Base-by-base conservation (phyloP, 768 basidiomycete species). In the Mycena haematopus region DNA sequence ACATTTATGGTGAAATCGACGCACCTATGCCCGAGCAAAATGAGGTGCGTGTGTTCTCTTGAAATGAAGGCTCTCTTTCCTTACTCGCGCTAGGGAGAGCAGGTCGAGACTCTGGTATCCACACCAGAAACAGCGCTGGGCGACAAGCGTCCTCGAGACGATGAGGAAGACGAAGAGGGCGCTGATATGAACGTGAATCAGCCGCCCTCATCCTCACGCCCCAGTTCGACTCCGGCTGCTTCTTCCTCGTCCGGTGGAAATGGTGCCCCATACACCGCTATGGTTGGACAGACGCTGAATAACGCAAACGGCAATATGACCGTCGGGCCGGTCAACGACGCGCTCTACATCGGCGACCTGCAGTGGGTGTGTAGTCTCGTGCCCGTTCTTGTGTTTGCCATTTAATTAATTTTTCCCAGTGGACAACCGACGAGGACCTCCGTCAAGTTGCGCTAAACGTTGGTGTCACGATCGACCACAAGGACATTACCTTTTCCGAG, bases 341-440 rank as follows among this genome's bases (percentile, higher is more conserved):
- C 91, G 54, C 73, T 95, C 76, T 95, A 94, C 73, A 86, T 96
- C 69, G 92, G 92, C 29, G 94, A 96, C 77, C 75, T 96, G 71
- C 91, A 96, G 86, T 96, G 94, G 94, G 94, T 95, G 74, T 77
- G 93, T 89, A 77, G 63, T 68, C 72, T 72, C 70, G 69, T 64
- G 58, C 74, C 78, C 76, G 80, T 71, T 79, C 74, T 60, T 19
- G 61, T 44, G 63, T 64, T 64, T 66, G 17, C 60, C 52, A 62
- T 64, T 68, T 62, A 51, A 31, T 25, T 71, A 29, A 11, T 44
- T 44, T 29, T 68, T 62, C 71, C 50, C 78, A 99, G 96, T 99
- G 93, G 93, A 97, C 96, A 56, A 96, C 93, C 47, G 95, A 98
- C 79, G 93, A 95, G 76, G 93, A 98, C 73, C 74, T 99, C 60